These are phyloP conservation scores for Centaurea solstitialis DNA, from an alignment of 129 eudicot species.

Conservation along the genomic window DNA sequence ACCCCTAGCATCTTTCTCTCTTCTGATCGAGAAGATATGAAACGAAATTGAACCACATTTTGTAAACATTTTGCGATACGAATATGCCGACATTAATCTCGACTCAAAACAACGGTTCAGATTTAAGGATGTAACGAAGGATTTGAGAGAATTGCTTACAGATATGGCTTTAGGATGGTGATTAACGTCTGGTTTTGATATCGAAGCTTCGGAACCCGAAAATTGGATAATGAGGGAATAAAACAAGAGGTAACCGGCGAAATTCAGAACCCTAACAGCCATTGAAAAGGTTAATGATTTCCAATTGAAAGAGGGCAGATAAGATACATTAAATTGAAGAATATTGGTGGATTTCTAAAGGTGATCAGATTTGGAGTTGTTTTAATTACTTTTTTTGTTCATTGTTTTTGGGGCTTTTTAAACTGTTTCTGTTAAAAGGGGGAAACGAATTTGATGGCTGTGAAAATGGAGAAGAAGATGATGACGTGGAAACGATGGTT, in stretches of 20 bases:
- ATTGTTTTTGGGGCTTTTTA: not conserved
- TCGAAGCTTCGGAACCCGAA: conserved; percentile 46
- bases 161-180: conserved; percentile 75
- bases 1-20: not conserved
- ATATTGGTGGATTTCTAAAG: not conserved
- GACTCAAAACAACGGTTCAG: not conserved
- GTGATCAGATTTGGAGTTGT: not conserved
- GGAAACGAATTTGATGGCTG: conserved; percentile 18
- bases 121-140: not conserved
- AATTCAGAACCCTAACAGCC: conserved; percentile 27
- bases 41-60: not conserved
- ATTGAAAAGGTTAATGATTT: conserved; percentile 16
- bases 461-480: not conserved
- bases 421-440: not conserved
- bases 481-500: conserved; percentile 29
- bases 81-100: not conserved
- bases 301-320: conserved; percentile 3
- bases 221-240: conserved; percentile 40
- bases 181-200: conserved; percentile 49
- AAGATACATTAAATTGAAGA: not conserved
- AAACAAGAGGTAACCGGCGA: conserved; percentile 20
- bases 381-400: not conserved
- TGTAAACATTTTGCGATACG: not conserved
- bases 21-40: conserved; percentile 1
- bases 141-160: conserved; percentile 40